These are phyloP conservation scores for Bathelium albidoporum DNA, from an alignment of 495 filamentous ascomycete species.

Conservation along the genomic window DNA sequence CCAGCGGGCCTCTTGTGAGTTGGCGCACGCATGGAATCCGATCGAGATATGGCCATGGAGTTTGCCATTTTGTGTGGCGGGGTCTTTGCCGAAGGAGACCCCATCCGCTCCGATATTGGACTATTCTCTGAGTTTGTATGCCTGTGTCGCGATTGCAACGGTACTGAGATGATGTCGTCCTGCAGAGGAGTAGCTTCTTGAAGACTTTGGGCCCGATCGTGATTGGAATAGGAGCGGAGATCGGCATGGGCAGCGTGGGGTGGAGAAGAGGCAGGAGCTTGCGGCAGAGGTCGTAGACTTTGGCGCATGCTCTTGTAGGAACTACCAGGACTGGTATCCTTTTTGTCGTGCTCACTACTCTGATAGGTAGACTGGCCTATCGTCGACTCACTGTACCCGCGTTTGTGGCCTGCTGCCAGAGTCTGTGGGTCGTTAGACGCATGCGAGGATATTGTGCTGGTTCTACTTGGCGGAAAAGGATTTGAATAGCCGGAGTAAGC, in stretches of 20 bases:
- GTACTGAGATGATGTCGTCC: neutral
- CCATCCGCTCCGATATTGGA: neutral
- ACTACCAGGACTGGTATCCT: conserved; percentile 41
- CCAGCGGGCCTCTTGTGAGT: conserved; percentile 16
- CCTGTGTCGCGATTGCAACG: conserved; percentile 10
- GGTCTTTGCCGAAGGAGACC: conserved; percentile 22
- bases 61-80: conserved; percentile 16
- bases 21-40: conserved; percentile 28
- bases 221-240: neutral
- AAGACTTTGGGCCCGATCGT: neutral
- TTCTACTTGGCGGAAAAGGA: conserved; percentile 55
- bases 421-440: conserved; percentile 52
- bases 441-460: conserved; percentile 68
- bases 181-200: conserved; percentile 1
- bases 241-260: conserved; percentile 20
- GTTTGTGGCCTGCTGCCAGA: conserved; percentile 48
- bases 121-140: conserved; percentile 8
- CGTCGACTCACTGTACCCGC: conserved; percentile 64
- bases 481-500: conserved; percentile 61
- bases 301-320: conserved; percentile 63
- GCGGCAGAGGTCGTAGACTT: conserved; percentile 67
- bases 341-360: conserved; percentile 31
- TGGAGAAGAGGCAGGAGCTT: conserved; percentile 46
- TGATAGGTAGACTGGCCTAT: conserved; percentile 11
- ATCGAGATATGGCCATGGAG: conserved; percentile 26